Base-by-base conservation (phyloP, 2,329 filamentous ascomycete genomes). In the Sodiomyces alkalinus region DNA sequence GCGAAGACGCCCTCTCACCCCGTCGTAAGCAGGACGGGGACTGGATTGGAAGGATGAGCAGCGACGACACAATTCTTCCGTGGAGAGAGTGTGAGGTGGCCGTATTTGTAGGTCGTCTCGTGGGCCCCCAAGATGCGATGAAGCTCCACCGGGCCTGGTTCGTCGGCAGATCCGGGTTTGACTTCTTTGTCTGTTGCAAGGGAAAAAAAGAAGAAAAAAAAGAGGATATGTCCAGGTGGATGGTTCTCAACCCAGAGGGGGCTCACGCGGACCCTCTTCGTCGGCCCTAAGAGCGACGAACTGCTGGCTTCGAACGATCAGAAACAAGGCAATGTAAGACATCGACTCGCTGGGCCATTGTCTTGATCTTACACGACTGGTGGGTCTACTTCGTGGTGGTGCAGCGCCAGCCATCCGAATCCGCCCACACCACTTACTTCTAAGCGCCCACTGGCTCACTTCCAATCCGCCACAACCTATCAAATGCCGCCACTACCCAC, bases 391-490 rank as follows among this genome's bases (percentile, higher is more conserved):
- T 25, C 23, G 20, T 49, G 49, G 48, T 53, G 52, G 36, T 48
- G 49, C 50, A 53, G 52, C 49, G 52, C 54, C 51, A 55, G 46
- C 55, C 52, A 53, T 52, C 51, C 51, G 48, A 51, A 48, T 52
- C 46, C 47, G 45, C 46, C 36, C 34, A 38, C 36, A 46, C 51
- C 55, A 55, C 44, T 41, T 52, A 44, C 49, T 49, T 43, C 47
- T 59, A 61, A 59, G 57, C 58, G 58, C 57, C 58, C 49, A 58
- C 52, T 60, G 58, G 57, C 42, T 48, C 46, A 47, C 46, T 20
- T 44, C 43, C 41, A 42, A 41, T 41, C 34, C 40, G 40, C 38
- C 41, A 34, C 46, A 48, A 49, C 59, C 58, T 58, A 62, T 62
- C 58, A 61, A 41, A 45, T 42, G 32, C 22, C 37, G 33, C 39